Evolutionary conservation across 2,329 filamentous ascomycete species (phyloP), one percentile per base, ranked within the genome.

Genomic region (Annulohypoxylon truncatum): DNA sequence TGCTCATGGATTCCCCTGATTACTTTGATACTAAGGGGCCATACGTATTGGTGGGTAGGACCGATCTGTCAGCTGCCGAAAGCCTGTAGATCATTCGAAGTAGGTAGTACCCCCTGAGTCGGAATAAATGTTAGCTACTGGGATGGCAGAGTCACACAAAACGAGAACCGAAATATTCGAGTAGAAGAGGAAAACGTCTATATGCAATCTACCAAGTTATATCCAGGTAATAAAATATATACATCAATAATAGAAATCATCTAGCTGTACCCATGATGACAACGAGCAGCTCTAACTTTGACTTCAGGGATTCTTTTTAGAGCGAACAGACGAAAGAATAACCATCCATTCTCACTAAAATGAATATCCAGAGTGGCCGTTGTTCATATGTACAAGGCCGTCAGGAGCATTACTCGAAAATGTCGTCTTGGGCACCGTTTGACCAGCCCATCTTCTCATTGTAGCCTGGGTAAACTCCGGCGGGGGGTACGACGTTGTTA

Each of bases 361-460:
- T 5, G 18, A 15, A 38, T 20, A 7, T 18, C 15, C 15, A 42
- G 22, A 13, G 8, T 4, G 38, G 12, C 8, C 8, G n/a, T 20
- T 15, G 20, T 18, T 20, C 38, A 4, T 10, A 3, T 7, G 2
- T 20, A 10, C 8, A 9, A 10, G 18, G 15, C 2, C 18, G 26
- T 15, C 12, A n/a, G 26, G 9, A 4, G 8, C 18, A 9, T 68
- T 18, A 68, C 42, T 58, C 46, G 29, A 69, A 69, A 29, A 78
- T 77, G 15, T 79, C 76, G 6, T 76, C 74, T 48, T 78, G 77
- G 5, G 75, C 73, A 20, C 76, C 77, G 4, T 76, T 70, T 59
- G 70, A 66, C 63, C 75, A 79, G 0, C 77, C 76, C 75, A 78
- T 78, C 28, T 73, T 74, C 65, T 71, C 63, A 63, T 77, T 79